These are phyloP conservation scores for Fusarium sp. DNA, from an alignment of 2,329 filamentous ascomycete genomes.

Conservation along the genomic window DNA sequence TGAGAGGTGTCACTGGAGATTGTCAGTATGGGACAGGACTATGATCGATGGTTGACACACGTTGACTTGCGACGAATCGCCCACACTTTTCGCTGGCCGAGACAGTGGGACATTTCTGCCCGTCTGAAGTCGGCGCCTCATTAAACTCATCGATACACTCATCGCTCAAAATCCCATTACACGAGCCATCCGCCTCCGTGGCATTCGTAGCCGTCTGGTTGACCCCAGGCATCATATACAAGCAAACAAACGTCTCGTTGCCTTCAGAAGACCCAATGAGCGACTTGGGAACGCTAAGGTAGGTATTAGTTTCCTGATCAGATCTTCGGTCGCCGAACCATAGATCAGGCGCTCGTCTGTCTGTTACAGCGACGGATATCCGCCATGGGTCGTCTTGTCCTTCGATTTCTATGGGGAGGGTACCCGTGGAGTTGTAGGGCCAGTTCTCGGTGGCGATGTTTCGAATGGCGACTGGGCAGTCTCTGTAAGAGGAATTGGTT, in stretches of 20 bases:
- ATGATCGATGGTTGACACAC: background rate
- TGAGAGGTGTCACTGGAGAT: background rate
- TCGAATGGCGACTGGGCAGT: background rate
- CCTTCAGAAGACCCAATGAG: background rate
- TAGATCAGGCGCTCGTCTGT: background rate
- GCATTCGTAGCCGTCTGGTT: background rate
- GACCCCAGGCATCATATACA: background rate
- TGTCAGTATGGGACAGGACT: background rate
- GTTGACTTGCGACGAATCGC: background rate
- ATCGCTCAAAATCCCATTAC: background rate
- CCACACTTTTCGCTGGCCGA: background rate
- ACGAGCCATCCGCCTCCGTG: background rate
- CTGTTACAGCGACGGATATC: background rate
- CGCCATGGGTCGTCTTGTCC: background rate
- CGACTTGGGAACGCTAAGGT: background rate
- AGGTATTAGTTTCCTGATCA: accelerated
- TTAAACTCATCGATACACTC: background rate
- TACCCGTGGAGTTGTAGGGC: background rate
- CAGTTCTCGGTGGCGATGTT: background rate
- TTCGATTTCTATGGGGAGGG: background rate
- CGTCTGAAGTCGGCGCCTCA: background rate
- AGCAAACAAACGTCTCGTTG: background rate
- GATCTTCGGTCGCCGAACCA: background rate
- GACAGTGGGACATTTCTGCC: background rate
- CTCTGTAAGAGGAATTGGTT: background rate